These are phyloP conservation scores for Solanum rostratum DNA, from an alignment of 257 asterid genomes.

Conservation along the genomic window DNA sequence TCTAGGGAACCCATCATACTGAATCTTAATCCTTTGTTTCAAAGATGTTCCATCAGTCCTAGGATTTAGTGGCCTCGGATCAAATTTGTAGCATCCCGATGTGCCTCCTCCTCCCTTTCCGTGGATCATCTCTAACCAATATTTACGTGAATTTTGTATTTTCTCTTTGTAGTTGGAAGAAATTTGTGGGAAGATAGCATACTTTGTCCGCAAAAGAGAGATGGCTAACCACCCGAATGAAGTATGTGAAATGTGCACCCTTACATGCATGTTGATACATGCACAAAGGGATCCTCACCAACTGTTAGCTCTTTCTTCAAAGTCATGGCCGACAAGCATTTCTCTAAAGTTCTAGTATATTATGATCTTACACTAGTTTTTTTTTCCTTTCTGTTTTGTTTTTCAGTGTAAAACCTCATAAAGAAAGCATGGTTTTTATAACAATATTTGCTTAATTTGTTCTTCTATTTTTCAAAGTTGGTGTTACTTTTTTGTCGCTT, in stretches of 20 bases:
- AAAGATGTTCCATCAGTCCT: neutral
- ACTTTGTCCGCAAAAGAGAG: neutral
- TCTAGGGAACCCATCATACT: neutral
- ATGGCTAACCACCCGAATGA: neutral
- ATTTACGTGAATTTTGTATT: neutral
- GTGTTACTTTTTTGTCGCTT: neutral
- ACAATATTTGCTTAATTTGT: neutral
- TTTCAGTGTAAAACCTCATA: neutral
- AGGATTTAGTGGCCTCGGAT: neutral
- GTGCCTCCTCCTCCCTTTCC: neutral
- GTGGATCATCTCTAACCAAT: neutral
- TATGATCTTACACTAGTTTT: neutral
- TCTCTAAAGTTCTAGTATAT: conserved; percentile 10
- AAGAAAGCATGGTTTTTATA: neutral
- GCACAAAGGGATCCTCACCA: neutral
- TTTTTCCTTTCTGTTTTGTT: neutral
- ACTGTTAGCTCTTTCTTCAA: conserved; percentile 17
- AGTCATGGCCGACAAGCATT: conserved; percentile 6
- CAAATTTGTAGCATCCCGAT: neutral
- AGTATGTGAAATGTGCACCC: conserved; percentile 8
- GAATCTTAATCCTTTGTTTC: neutral
- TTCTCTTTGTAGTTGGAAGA: neutral
- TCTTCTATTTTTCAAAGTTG: neutral
- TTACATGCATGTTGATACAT: conserved; percentile 9
- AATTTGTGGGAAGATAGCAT: neutral